Percentiles rank a stretch among this genome's conserved stretches.
These are phyloP conservation scores for Bolboschoenus planiculmis DNA, from an alignment of 176 grass and related monocot genomes.

Conservation along the genomic window DNA sequence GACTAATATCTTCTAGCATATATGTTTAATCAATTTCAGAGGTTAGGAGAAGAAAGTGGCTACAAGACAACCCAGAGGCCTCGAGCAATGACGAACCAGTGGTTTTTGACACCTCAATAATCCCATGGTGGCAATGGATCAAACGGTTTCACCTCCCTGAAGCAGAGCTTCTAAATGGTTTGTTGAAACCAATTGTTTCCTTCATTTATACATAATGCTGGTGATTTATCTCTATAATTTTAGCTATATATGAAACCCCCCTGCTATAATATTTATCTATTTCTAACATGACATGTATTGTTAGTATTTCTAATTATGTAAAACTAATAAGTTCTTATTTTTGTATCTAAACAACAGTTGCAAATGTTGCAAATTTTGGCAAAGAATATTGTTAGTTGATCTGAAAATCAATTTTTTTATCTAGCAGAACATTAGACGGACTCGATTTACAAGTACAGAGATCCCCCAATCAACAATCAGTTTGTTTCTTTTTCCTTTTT, in stretches of 20 bases:
- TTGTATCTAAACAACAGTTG: background rate
- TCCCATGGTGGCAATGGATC: conserved; percentile 95
- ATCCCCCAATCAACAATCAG: background rate
- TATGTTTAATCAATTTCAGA: conserved; percentile 41
- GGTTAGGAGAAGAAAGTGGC: conserved; percentile 92
- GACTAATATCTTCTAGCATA: background rate
- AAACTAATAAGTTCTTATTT: background rate
- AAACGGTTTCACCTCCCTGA: conserved; percentile 91
- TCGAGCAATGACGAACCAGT: conserved; percentile 43
- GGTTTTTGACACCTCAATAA: conserved; percentile 71
- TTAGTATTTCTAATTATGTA: background rate
- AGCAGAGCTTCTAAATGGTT: conserved; percentile 93
- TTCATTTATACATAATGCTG: background rate
- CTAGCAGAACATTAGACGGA: background rate
- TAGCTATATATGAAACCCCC: background rate
- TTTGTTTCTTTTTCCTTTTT: background rate
- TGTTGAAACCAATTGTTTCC: conserved; percentile 21
- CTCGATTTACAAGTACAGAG: background rate
- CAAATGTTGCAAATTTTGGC: background rate
- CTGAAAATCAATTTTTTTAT: background rate
- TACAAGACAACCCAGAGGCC: conserved; percentile 83
- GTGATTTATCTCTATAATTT: background rate
- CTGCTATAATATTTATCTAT: background rate
- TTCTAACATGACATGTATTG: background rate
- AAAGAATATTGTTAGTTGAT: background rate